A percentile compares a stretch with the other conserved stretches of the same genome.
Conservation (phyloP, 257 asterid genomes). For the Oldenlandia corymbosa region DNA sequence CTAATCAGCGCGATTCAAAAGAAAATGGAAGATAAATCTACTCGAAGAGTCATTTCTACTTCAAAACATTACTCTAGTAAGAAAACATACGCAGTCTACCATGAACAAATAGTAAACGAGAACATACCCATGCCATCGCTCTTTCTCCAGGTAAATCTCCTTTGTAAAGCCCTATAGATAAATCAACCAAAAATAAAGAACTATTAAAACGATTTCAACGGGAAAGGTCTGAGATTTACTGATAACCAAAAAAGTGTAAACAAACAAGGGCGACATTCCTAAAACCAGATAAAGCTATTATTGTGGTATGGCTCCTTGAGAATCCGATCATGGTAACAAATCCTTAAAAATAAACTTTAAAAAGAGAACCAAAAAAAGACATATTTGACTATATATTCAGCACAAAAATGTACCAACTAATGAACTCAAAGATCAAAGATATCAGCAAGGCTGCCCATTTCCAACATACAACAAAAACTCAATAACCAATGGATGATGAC, state of each 20-base stretch:
- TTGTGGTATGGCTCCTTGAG: too few species aligned
- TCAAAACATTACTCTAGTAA: neutral
- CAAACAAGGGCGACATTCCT: neutral
- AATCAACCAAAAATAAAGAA: conserved; percentile 20
- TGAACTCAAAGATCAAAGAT: neutral
- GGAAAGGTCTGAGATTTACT: neutral
- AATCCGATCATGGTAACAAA: too few species aligned
- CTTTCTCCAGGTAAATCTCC: conserved; percentile 91
- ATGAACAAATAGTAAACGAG: conserved; percentile 10
- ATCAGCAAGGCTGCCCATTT: neutral
- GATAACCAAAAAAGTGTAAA: too few species aligned
- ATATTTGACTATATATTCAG: neutral
- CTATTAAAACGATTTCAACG: too few species aligned
- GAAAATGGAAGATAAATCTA: conserved; percentile 17
- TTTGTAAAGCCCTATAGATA: conserved; percentile 83
- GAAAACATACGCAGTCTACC: conserved; percentile 1
- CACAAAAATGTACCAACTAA: neutral
- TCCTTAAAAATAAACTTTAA: too few species aligned
- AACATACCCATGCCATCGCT: conserved; percentile 93
- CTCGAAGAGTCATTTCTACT: neutral
- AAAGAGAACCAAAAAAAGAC: neutral
- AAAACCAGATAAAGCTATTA: neutral
- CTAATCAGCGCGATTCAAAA: too few species aligned
- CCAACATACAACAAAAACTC: too few species aligned
- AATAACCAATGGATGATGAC: neutral